Conservation (phyloP, 2,329 filamentous ascomycete species). For the Dryadomyces quercivorus region DNA sequence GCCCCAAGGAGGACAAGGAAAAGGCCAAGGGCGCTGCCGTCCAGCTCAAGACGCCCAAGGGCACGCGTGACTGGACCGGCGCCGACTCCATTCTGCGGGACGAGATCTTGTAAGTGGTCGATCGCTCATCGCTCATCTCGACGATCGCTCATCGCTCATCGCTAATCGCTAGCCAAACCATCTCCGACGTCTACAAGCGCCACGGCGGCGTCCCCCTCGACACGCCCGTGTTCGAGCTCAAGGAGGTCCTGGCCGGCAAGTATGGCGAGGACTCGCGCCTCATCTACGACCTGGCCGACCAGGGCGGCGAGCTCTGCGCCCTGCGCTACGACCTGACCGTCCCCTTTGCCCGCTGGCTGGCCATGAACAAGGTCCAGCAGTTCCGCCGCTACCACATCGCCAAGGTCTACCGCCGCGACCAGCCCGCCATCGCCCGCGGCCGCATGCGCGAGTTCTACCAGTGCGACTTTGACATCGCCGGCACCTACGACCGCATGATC, state of each 20-base stretch:
- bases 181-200: slow-evolving; percentile 25
- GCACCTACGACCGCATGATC: slow-evolving; percentile 78
- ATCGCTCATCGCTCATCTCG: neutral
- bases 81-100: slow-evolving; percentile 57
- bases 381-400: slow-evolving; percentile 95
- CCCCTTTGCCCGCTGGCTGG: slow-evolving; percentile 73
- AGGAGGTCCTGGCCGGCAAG: slow-evolving; percentile 46
- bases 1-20: slow-evolving; percentile 2
- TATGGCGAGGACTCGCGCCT: slow-evolving; percentile 60
- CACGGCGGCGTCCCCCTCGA: slow-evolving; percentile 61
- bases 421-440: slow-evolving; percentile 67
- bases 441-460: slow-evolving; percentile 95
- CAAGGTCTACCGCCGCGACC: slow-evolving; percentile 57
- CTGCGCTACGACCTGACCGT: slow-evolving; percentile 59
- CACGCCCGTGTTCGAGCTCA: slow-evolving; percentile 65
- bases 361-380: slow-evolving; percentile 76
- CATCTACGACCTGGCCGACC: slow-evolving; percentile 66
- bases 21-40: slow-evolving; percentile 12
- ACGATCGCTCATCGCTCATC: no score
- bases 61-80: slow-evolving; percentile 60
- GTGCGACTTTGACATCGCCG: slow-evolving; percentile 93
- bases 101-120: slow-evolving; percentile 39
- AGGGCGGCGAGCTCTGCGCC: slow-evolving; percentile 71
- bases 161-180: slow-evolving; percentile 10
- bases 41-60: slow-evolving; percentile 64